Conservation (phyloP, 140 eudicot species). For the Stevia rebaudiana region DNA sequence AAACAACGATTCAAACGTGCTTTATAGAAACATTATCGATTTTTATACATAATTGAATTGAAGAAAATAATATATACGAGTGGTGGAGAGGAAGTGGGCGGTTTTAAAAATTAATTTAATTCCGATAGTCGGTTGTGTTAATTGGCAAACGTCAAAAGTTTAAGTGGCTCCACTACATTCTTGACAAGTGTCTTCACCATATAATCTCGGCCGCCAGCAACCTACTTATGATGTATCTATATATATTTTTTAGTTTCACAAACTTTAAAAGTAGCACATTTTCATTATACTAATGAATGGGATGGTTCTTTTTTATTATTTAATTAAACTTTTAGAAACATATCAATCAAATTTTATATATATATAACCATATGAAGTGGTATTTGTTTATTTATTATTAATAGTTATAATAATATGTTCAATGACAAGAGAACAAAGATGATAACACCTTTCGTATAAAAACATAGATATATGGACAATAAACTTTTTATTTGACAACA, state of each 20-base stretch:
- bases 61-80: neutral
- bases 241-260: neutral
- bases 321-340: neutral
- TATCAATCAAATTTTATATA: neutral
- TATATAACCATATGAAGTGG: neutral
- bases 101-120: slow-evolving; percentile 13
- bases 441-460: neutral
- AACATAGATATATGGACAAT: neutral
- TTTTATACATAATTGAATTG: neutral
- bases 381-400: neutral
- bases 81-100: slow-evolving; percentile 36
- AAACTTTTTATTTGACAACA: neutral
- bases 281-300: neutral
- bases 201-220: slow-evolving; percentile 22
- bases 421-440: neutral
- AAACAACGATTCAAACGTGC: neutral
- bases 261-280: neutral
- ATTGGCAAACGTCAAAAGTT: slow-evolving; percentile 20
- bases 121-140: slow-evolving; percentile 19
- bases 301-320: too few relatives aligned
- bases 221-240: too few relatives aligned
- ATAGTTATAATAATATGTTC: neutral
- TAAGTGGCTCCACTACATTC: slow-evolving; percentile 14
- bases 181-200: slow-evolving; percentile 16
- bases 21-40: neutral